Evolutionary conservation across 495 filamentous ascomycete species (phyloP).

Genomic region (Neurospora terricola): DNA sequence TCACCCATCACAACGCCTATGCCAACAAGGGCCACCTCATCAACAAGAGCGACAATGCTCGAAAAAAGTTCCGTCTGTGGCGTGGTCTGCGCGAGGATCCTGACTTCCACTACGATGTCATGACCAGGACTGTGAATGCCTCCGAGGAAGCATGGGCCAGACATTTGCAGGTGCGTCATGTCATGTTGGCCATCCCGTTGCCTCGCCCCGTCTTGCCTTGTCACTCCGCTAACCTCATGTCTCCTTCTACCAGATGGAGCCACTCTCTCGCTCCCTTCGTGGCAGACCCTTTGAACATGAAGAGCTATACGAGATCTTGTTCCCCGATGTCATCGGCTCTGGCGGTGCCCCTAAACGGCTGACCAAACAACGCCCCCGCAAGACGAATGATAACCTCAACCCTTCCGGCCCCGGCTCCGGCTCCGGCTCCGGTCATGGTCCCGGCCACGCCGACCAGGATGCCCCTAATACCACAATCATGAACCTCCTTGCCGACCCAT

Average conservation of each 20-base stretch:
- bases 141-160: constrained; percentile 38
- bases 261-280: constrained; percentile 35
- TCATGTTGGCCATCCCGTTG: background rate
- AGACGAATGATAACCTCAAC: constrained; percentile 24
- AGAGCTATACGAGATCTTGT: constrained; percentile 40
- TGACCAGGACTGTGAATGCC: constrained; percentile 33
- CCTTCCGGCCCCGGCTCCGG: background rate
- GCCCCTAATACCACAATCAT: constrained; percentile 23
- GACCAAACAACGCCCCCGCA: constrained; percentile 30
- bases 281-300: constrained; percentile 42
- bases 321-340: constrained; percentile 40
- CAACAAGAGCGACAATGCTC: constrained; percentile 45
- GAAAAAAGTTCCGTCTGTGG: constrained; percentile 45
- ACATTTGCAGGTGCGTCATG: constrained; percentile 33
- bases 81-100: constrained; percentile 39
- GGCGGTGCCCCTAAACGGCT: constrained; percentile 41
- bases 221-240: constrained; percentile 1
- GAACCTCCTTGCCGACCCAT: constrained; percentile 20
- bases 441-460: constrained; percentile 17
- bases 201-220: background rate
- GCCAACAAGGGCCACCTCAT: constrained; percentile 42
- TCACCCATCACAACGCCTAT: constrained; percentile 35
- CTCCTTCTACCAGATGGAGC: constrained; percentile 28
- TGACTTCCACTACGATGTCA: constrained; percentile 36
- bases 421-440: background rate